Evolutionary conservation across 2,329 filamentous ascomycete species (phyloP).

Genomic region (Arthrocladium fulminans): DNA sequence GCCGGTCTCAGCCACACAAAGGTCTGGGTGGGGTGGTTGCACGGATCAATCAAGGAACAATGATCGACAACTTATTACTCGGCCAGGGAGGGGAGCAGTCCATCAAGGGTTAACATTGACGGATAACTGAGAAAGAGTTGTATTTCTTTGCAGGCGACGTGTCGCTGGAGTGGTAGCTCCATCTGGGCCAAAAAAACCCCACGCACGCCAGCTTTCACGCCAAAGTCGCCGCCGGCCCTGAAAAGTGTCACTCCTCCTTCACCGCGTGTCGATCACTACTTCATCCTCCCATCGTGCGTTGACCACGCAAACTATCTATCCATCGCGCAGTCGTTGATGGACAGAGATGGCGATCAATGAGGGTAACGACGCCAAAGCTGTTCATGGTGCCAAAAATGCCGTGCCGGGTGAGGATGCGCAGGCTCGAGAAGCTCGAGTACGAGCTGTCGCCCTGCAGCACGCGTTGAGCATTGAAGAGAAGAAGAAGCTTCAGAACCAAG

Average conservation of each 20-base stretch:
- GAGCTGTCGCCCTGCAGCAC: constrained; percentile 67
- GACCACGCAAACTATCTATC: not conserved
- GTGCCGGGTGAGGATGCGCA: not conserved
- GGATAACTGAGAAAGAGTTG: too few species aligned
- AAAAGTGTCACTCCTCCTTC: not conserved
- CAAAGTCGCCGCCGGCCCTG: not conserved
- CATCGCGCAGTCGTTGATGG: not conserved
- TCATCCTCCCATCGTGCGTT: not conserved
- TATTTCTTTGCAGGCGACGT: too few species aligned
- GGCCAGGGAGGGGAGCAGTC: too few species aligned
- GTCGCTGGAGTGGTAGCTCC: too few species aligned
- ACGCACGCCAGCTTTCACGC: not conserved
- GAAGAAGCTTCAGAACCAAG: constrained; percentile 66
- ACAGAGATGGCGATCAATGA: not conserved
- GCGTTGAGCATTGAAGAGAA: constrained; percentile 73
- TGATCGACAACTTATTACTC: too few species aligned
- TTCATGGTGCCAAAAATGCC: too few species aligned
- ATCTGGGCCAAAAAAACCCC: too few species aligned
- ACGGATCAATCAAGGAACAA: too few species aligned
- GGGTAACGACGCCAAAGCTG: not conserved
- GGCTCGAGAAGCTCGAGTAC: constrained; percentile 27
- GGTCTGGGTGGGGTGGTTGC: too few species aligned
- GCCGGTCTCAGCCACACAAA: too few species aligned
- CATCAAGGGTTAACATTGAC: too few species aligned
- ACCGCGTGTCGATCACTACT: not conserved